phyloP scores from a whole-genome alignment of 768 basidiomycete genomes.

The Suillus americanus region DNA sequence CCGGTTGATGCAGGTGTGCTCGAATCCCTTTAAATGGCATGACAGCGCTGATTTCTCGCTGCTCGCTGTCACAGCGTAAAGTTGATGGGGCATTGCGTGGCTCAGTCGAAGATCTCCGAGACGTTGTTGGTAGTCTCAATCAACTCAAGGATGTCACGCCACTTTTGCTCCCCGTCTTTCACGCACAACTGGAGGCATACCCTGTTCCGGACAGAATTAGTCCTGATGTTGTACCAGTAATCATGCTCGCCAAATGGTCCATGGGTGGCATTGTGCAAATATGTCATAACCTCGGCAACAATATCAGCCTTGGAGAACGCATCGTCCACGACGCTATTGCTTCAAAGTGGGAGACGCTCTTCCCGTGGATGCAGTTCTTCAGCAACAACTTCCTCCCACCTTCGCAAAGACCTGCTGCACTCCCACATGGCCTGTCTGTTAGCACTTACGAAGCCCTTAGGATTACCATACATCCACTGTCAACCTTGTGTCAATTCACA shows the following conservation, averaged over 20 bases:
- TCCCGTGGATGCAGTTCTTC: conserved; percentile 10
- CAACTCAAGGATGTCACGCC: neutral
- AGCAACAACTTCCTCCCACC: conserved; percentile 3
- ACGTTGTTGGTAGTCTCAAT: conserved; percentile 2
- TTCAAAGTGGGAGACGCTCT: conserved; percentile 8
- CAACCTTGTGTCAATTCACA: conserved; percentile 6
- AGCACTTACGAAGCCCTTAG: conserved; percentile 4
- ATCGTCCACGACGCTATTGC: conserved; percentile 4
- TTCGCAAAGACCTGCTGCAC: neutral
- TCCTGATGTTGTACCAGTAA: conserved; percentile 1
- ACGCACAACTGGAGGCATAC: conserved; percentile 3
- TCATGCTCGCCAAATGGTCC: conserved; percentile 9
- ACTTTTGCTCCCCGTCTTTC: conserved; percentile 1
- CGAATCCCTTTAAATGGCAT: neutral
- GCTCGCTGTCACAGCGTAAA: neutral
- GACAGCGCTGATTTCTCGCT: neutral
- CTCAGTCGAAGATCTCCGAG: conserved; percentile 4
- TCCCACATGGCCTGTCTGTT: conserved; percentile 3
- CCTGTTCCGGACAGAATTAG: neutral
- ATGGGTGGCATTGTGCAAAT: conserved; percentile 8
- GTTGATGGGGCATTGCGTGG: conserved; percentile 1
- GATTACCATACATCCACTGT: conserved; percentile 5
- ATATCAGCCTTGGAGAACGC: conserved; percentile 2
- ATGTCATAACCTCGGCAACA: conserved; percentile 2
- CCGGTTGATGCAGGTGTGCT: conserved; percentile 2